Conservation (phyloP, 2,329 filamentous ascomycete species). For the Teratosphaeria zuluensis region DNA sequence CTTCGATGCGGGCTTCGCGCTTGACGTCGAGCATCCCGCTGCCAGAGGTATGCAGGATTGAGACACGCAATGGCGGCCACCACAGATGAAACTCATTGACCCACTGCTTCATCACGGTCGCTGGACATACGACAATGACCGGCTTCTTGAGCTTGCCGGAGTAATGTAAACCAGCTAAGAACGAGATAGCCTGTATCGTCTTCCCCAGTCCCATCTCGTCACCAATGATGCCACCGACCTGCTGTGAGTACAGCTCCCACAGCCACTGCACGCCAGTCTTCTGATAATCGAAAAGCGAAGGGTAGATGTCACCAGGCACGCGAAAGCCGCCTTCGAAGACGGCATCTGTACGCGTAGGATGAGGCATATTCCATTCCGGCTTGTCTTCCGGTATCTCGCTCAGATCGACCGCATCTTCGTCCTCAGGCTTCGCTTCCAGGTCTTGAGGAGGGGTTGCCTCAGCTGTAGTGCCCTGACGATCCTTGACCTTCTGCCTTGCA, state of each 20-base stretch:
- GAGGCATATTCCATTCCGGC: slow-evolving; percentile 74
- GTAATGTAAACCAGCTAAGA: slow-evolving; percentile 84
- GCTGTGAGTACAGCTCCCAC: slow-evolving; percentile 79
- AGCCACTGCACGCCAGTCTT: slow-evolving; percentile 97
- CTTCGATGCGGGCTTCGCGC: slow-evolving; percentile 52
- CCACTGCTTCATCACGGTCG: slow-evolving; percentile 94
- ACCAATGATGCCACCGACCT: slow-evolving; percentile 86
- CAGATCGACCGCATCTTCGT: slow-evolving; percentile 27
- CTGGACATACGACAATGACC: slow-evolving; percentile 83
- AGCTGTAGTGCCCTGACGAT: slow-evolving; percentile 6
- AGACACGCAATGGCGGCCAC: slow-evolving; percentile 98
- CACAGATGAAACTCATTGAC: slow-evolving; percentile 96
- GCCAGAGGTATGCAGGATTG: slow-evolving; percentile 87
- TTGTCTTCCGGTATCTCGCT: slow-evolving; percentile 24
- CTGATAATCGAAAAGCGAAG: slow-evolving; percentile 89
- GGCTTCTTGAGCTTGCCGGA: slow-evolving; percentile 77
- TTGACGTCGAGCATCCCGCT: slow-evolving; percentile 86
- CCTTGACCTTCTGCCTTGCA: slow-evolving; percentile 40
- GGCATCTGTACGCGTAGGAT: slow-evolving; percentile 71
- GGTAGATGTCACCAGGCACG: slow-evolving; percentile 85
- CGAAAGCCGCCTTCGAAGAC: slow-evolving; percentile 64
- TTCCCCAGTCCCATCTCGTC: slow-evolving; percentile 99
- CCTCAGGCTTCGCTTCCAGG: slow-evolving; percentile 19
- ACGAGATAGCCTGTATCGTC: slow-evolving; percentile 72
- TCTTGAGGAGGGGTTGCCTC: slow-evolving; percentile 2